Base-by-base conservation (phyloP, 768 basidiomycete genomes). In the Leccinum subgranulosum region DNA sequence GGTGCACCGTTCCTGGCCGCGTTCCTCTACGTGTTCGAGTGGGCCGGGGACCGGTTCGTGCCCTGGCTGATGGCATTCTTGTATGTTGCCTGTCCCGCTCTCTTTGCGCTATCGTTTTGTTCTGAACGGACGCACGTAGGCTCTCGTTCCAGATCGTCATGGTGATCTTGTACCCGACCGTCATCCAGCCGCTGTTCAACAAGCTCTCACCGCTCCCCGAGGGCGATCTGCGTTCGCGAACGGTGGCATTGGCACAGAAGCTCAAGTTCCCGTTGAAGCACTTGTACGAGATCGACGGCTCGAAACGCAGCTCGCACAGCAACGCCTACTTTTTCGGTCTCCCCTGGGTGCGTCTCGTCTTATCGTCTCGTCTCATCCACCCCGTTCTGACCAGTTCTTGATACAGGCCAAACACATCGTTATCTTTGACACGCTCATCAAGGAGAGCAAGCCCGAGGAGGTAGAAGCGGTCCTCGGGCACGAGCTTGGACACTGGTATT, bases 251-350 rank as follows among this genome's bases (percentile, higher is more conserved):
- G 15, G 92, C 95, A 0, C 65, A 75, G 41, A 87, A 86, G 66
- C 87, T 98, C 65, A 85, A 87, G 57, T 99, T 98, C 82, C 96
- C 97, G 0, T 77, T 98, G 56, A 97, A 89, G 68, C 89, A 95
- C 72, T 73, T 99, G 53, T 98, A 96, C 71, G 94, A 97, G 71
- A 98, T 98, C 64, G 95, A 98, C 69, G 97, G 97, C 28, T 94
- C 90, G 34, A 97, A 97, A 77, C 85, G 96, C 49, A 92, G 89
- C 73, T 89, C 92, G 3, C 96, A 99, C 75, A 90, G 88, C 64
- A 98, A 98, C 63, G 95, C 95, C n/a, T 98, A 97, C 77, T 98
- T 98, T 80, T 98, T 94, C 62, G 96, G 96, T 57, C 82, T 98
- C 12, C 96, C 95, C 1, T 95, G 94, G 89, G 92, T 92, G 51